Base-by-base conservation (phyloP, 2,329 filamentous ascomycete species). In the Microsporum audouinii region DNA sequence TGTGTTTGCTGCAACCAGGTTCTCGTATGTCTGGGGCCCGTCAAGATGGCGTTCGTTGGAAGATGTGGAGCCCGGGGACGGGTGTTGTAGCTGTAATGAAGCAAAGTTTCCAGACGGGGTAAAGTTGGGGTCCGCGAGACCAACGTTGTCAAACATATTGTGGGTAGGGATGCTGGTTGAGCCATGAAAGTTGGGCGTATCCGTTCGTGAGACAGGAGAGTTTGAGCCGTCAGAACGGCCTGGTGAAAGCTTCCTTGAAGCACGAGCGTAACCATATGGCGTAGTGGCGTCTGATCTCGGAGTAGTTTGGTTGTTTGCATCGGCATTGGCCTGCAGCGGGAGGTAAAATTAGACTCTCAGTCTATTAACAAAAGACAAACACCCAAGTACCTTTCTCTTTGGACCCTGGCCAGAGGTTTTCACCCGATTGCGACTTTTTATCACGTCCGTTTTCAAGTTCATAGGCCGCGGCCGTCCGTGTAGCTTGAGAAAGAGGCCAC, bases 361-460 rank as follows among this genome's bases (percentile, higher is more conserved):
- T 36, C 31, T 59, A 64, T 34, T 12, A 43, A 55, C 31, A 17
- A 1, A 60, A 43, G 62, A 60, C 60, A 66, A 61, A 41, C 45
- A 59, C 12, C 47, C 57, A 71, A 76, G 70, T 78, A 90, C 89
- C 86, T 95, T 95, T 76, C 91, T 91, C 70, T 89, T 88, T 55
- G 86, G 85, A 65, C 88, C 83, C 69, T 91, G 82, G 2, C 79
- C 89, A 6, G 88, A 84, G 60, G 91, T 94, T 81, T 97, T 97
- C 68, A 97, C 92, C 66, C 94, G 86, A 77, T 99, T 99, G 70
- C 94, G 90, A 79, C 91, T 96, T 81, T 99, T 99, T 79, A 99
- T 99, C 67, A 97, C 92, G 79, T 99, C 94, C 57, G 94, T 97
- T 82, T 99, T 99, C 69, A 99, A 83, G 68, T 89, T 95, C 73